A percentile compares a stretch with the other conserved stretches of the same genome.
Conservation (phyloP, 2,329 filamentous ascomycete genomes). For the Plectosphaerella plurivora region DNA sequence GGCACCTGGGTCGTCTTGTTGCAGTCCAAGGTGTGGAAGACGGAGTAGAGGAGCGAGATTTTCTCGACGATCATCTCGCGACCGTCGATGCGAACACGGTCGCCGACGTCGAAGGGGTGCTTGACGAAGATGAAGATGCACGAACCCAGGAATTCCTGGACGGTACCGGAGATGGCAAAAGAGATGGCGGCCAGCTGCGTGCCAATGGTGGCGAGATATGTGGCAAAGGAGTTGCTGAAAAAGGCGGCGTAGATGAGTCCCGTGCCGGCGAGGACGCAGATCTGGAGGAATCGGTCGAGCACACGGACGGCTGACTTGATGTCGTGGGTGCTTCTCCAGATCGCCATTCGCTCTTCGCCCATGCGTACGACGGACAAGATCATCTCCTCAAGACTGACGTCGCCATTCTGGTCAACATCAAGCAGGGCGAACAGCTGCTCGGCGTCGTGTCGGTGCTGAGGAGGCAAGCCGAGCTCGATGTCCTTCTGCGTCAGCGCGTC, state of each 20-base stretch:
- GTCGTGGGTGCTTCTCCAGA: conserved; percentile 92
- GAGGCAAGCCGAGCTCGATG: conserved; percentile 80
- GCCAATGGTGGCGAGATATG: conserved; percentile 80
- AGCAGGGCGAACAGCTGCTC: conserved; percentile 79
- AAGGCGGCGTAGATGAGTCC: conserved; percentile 66
- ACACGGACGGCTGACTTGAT: conserved; percentile 92
- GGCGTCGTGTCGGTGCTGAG: conserved; percentile 68
- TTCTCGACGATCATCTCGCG: conserved; percentile 68
- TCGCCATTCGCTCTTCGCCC: conserved; percentile 80
- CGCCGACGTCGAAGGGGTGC: conserved; percentile 94
- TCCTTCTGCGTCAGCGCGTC: conserved; percentile 78
- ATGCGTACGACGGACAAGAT: conserved; percentile 80
- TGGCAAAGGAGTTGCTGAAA: conserved; percentile 13
- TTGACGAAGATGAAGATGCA: conserved; percentile 99
- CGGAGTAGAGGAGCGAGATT: conserved; percentile 88
- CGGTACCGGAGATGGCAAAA: conserved; percentile 89
- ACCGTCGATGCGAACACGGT: conserved; percentile 76
- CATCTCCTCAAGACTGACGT: conserved; percentile 95
- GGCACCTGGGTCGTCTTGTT: conserved; percentile 77
- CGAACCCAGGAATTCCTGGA: conserved; percentile 90
- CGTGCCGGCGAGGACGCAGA: conserved; percentile 74
- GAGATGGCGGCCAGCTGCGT: conserved; percentile 89
- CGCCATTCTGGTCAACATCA: conserved; percentile 85
- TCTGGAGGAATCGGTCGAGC: conserved; percentile 79
- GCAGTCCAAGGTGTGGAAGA: conserved; percentile 79